Evolutionary conservation across 129 eudicot genomes (phyloP), one percentile per base, ranked within the genome.

Genomic region (Artemisia annua): DNA sequence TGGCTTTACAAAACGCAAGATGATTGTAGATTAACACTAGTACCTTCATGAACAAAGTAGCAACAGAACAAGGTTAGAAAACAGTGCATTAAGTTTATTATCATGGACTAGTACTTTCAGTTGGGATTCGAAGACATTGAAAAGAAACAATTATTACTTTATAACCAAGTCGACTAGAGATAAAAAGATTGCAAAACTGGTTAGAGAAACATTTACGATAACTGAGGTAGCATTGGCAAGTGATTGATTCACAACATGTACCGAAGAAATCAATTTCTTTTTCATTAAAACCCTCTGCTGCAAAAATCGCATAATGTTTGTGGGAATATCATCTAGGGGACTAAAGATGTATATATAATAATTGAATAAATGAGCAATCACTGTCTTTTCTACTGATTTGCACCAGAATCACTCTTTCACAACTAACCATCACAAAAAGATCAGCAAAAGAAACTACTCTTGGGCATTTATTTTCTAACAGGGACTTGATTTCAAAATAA

Each of bases 231-330:
- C 78, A 85, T 88, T 13, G 57, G n/a, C 18, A 52, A 16, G 19
- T 52, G n/a, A 13, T 52, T 52, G 57, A 52, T 15, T 52, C 57
- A 16, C 57, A 39, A 11, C 18, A 61, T 35, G 8, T 11, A 28
- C 91, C 76, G n/a, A 83, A 74, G 11, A 83, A 77, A 35, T 81
- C 88, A 2, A 77, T 84, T 79, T 84, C 88, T 73, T 82, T 86
- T 72, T 73, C 77, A 56, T 69, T 85, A 17, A 79, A 86, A 15
- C 89, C 92, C 66, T 22, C 84, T 32, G 84, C 17, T 68, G 84
- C n/a, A 60, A 61, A 30, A 86, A 89, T 39, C 50, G 18, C 12
- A 66, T 51, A 50, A 72, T 62, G 60, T 71, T 49, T 30, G 55
- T 72, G 19, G 78, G 16, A 52, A 80, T 78, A 75, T 89, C 69